These are phyloP conservation scores for Luffa aegyptiaca DNA, from an alignment of 306 rosid species.

Conservation along the genomic window DNA sequence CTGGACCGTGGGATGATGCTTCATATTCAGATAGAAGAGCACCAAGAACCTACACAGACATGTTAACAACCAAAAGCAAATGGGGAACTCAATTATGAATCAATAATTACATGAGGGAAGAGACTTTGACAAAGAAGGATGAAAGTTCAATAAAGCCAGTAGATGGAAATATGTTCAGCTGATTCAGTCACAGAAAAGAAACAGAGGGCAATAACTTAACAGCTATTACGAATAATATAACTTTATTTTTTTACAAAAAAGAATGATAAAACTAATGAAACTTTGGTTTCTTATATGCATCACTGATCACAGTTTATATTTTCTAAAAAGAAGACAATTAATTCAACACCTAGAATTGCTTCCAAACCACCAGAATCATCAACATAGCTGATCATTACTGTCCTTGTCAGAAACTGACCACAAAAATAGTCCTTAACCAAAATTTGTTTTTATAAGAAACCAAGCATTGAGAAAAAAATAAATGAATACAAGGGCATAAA, in stretches of 20 bases:
- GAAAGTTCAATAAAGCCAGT: background rate
- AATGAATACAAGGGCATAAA: no score
- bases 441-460: no score
- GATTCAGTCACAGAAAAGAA: background rate
- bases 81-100: background rate
- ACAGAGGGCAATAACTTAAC: background rate
- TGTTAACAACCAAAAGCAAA: conserved; percentile 4
- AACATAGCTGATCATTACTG: background rate
- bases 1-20: conserved; percentile 66
- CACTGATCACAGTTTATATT: background rate
- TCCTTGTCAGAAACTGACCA: background rate
- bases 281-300: background rate
- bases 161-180: background rate
- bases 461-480: no score
- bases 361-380: background rate
- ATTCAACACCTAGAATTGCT: background rate
- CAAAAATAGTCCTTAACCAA: background rate
- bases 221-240: background rate
- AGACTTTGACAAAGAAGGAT: background rate
- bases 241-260: no score
- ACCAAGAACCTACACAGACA: conserved; percentile 66
- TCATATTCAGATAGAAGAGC: conserved; percentile 76
- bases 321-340: background rate
- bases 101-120: background rate
- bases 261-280: background rate